Percentiles rank a stretch among this genome's conserved stretches.
Evolutionary conservation across 768 basidiomycete species (phyloP).

Genomic region (Rhizopogon vulgaris): DNA sequence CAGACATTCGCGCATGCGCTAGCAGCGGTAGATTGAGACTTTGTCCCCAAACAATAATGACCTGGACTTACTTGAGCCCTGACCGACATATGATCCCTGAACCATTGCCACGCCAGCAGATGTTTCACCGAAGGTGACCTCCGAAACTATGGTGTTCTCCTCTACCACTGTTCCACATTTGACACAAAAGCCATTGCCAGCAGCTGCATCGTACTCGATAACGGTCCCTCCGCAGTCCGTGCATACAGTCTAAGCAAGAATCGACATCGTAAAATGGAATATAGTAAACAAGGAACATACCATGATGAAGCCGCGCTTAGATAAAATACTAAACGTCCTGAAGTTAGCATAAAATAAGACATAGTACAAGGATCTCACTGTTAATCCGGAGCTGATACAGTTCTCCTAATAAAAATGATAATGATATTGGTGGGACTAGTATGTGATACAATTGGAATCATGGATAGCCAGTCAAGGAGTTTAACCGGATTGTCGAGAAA

Average conservation of each 20-base stretch:
- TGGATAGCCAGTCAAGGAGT: too few species aligned
- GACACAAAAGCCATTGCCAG: conserved; percentile 81
- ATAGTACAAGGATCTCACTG: background rate
- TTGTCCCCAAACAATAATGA: background rate
- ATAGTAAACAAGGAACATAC: background rate
- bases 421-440: background rate
- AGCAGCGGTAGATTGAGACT: conserved; percentile 1
- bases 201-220: conserved; percentile 80
- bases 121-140: conserved; percentile 94
- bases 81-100: conserved; percentile 87
- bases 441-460: background rate
- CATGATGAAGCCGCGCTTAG: background rate
- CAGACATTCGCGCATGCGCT: conserved; percentile 82
- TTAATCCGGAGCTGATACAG: background rate
- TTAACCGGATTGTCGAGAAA: too few species aligned
- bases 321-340: background rate
- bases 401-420: background rate
- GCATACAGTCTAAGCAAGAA: conserved; percentile 47
- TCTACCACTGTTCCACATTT: conserved; percentile 87
- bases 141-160: conserved; percentile 90
- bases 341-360: background rate
- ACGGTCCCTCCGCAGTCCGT: conserved; percentile 77
- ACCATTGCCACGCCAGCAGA: conserved; percentile 91
- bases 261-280: background rate
- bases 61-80: conserved; percentile 73